These are phyloP conservation scores for Forsythia viridissima DNA, from an alignment of 257 asterid species.

Conservation along the genomic window DNA sequence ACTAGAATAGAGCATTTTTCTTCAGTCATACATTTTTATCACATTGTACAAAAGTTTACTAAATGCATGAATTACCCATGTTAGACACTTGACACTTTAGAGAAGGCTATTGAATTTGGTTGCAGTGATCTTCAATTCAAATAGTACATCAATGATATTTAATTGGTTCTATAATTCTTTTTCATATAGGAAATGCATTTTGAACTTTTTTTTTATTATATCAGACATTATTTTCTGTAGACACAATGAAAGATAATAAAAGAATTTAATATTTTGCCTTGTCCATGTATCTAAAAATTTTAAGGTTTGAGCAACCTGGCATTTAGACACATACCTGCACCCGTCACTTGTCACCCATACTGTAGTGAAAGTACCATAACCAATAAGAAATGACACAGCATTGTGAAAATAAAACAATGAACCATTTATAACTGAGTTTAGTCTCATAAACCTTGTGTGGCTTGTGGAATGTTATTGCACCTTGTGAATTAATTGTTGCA, in stretches of 20 bases:
- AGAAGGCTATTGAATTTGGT: neutral
- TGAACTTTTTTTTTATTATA: neutral
- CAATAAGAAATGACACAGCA: neutral
- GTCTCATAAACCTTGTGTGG: neutral
- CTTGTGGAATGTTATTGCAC: neutral
- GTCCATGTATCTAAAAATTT: neutral
- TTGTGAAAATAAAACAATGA: neutral
- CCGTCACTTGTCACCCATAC: neutral
- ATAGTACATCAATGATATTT: neutral
- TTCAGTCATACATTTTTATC: neutral
- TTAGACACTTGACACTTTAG: neutral
- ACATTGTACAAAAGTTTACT: neutral
- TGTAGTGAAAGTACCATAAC: neutral
- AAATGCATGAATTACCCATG: neutral
- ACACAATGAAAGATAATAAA: too few species aligned
- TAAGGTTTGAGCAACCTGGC: neutral
- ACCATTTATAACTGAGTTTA: neutral
- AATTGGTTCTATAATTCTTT: neutral
- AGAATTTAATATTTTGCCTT: neutral
- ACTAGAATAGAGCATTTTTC: neutral
- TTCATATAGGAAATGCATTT: neutral
- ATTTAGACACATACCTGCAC: neutral
- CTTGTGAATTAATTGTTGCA: neutral
- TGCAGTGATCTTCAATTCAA: neutral
- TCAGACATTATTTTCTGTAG: neutral